A percentile compares a stretch with the other conserved stretches of the same genome.
These are phyloP conservation scores for Nakazawaea molendinolei DNA, from an alignment of 805 yeast genomes.

Conservation along the genomic window DNA sequence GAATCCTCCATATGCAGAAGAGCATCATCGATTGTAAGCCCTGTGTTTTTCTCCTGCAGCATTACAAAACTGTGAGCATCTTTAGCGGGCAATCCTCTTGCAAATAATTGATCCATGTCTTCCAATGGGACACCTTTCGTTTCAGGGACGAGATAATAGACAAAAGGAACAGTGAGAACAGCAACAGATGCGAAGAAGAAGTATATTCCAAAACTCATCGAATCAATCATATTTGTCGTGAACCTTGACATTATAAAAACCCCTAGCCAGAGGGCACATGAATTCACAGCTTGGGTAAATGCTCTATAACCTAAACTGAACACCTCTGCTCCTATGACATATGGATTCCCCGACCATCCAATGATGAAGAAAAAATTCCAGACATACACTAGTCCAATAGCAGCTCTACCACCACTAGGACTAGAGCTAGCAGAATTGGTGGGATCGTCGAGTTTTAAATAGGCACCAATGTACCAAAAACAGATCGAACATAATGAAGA, in stretches of 20 bases:
- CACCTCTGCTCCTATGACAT: conserved; percentile 40
- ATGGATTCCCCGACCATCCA: conserved; percentile 42
- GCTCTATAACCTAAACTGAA: conserved; percentile 36
- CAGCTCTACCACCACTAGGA: conserved; percentile 35
- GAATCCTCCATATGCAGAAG: too few species aligned
- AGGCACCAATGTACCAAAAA: conserved; percentile 44
- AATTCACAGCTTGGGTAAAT: conserved; percentile 35
- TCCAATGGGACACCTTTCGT: conserved; percentile 38
- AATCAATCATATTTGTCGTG: conserved; percentile 36
- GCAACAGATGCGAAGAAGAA: conserved; percentile 33
- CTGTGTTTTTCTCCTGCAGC: too few species aligned
- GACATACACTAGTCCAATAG: conserved; percentile 37
- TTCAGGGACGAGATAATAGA: conserved; percentile 31
- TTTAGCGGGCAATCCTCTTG: conserved; percentile 13
- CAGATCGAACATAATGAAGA: conserved; percentile 35
- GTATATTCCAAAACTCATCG: conserved; percentile 37
- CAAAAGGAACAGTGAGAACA: conserved; percentile 23
- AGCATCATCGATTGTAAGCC: too few species aligned
- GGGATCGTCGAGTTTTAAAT: conserved; percentile 33
- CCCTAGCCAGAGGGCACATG: conserved; percentile 43
- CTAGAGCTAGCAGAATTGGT: conserved; percentile 19
- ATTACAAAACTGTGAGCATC: conserved; percentile 3
- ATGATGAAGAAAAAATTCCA: conserved; percentile 39
- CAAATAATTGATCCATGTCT: conserved; percentile 48
- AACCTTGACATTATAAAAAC: conserved; percentile 42